Base-by-base conservation (phyloP, 2,329 filamentous ascomycete species). In the Fusarium buxicola region DNA sequence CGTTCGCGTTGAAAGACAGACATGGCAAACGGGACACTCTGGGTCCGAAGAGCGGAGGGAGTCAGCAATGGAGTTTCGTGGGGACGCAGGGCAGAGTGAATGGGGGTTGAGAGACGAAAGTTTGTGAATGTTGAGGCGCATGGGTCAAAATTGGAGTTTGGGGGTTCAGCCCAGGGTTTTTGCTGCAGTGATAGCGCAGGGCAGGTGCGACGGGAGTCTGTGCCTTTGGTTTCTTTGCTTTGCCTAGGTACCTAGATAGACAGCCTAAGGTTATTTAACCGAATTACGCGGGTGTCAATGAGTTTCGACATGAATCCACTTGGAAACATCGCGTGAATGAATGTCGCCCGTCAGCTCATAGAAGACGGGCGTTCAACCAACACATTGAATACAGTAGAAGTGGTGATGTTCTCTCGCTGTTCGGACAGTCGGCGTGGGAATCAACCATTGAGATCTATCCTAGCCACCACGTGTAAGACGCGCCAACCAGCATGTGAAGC, bases 401-500 rank as follows among this genome's bases (percentile, higher is more conserved):
- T 36, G 31, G 44, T 47, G 44, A 36, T 36, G 21, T 28, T 47
- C 36, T 27, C 2, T 13, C n/a, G 4, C 5, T 27, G 27, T 36
- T 13, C 36, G 36, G 36, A 35, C 25, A 30, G 16, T 27, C 11
- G 10, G 15, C 44, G 16, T 15, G 16, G 21, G 11, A 39, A 43
- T 24, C 48, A 18, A 48, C 60, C 60, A 63, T 16, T 64, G 32
- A 28, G 28, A 60, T 36, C 24, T 8, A 46, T 21, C 25, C 11
- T 34, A 39, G 41, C 41, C 41, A 48, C 55, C 57, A 60, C 57
- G 57, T 60, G 55, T 15, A 60, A 58, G 40, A 44, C 32, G 39
- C 34, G n/a, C 54, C 35, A 58, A 30, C 55, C 31, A 25, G 36
- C 39, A 52, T 44, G 39, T 35, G 47, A 46, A 58, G 46, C 32